Conservation (phyloP, 1,284 basidiomycete species). For the Ceratorhiza oryzae-sativae region DNA sequence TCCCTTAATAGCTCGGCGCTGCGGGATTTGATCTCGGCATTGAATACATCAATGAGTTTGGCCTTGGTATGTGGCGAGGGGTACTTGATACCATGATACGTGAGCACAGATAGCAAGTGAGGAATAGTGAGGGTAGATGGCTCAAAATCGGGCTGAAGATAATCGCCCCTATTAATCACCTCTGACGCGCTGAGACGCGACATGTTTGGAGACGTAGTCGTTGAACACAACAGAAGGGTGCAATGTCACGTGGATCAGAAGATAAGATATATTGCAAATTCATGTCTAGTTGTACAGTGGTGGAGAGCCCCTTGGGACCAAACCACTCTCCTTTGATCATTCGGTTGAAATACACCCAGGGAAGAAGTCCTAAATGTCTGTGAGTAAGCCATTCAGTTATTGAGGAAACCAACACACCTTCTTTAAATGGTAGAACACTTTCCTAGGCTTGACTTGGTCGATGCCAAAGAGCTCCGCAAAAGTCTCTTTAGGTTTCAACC, state of each 20-base stretch:
- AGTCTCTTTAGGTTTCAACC: slow-evolving; percentile 83
- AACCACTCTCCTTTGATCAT: slow-evolving; percentile 69
- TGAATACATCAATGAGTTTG: slow-evolving; percentile 82
- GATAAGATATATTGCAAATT: slow-evolving; percentile 31
- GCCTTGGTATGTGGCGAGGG: slow-evolving; percentile 84
- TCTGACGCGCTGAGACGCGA: slow-evolving; percentile 75
- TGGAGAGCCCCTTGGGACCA: slow-evolving; percentile 43
- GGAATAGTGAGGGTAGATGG: slow-evolving; percentile 78
- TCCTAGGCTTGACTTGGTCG: slow-evolving; percentile 73
- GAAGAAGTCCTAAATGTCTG: slow-evolving; percentile 71
- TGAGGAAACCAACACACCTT: slow-evolving; percentile 59
- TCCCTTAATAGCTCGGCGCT: slow-evolving; percentile 70
- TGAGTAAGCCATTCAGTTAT: slow-evolving; percentile 25
- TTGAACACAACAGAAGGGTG: slow-evolving; percentile 38
- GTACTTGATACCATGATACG: slow-evolving; percentile 81
- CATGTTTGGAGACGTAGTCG: slow-evolving; percentile 53
- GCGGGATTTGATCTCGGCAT: slow-evolving; percentile 73
- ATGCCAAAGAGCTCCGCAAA: slow-evolving; percentile 68
- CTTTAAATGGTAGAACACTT: slow-evolving; percentile 89
- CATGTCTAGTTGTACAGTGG: slow-evolving; percentile 29
- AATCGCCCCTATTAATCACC: slow-evolving; percentile 74
- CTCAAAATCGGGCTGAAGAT: slow-evolving; percentile 86
- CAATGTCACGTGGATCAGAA: slow-evolving; percentile 28
- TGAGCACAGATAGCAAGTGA: slow-evolving; percentile 81
- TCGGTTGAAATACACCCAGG: slow-evolving; percentile 84